Evolutionary conservation across 805 yeast genomes (phyloP), one percentile per base, ranked within the genome.

Genomic region (Yarrowia sp.): DNA sequence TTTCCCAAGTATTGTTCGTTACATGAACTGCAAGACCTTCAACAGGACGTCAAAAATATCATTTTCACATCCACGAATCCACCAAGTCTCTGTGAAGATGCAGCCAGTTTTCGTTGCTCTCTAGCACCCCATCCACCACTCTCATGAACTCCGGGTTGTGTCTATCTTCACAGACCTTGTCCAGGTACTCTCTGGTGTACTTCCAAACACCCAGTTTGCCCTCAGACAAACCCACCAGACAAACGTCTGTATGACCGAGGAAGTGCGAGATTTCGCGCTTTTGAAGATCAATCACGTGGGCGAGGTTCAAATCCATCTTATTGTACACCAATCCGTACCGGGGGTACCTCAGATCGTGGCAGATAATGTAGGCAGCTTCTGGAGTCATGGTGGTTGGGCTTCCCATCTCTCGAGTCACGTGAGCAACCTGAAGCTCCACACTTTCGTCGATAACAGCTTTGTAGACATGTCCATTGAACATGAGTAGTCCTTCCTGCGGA

Each of bases 161-260:
- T 32, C 14, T 3, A 38, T 49, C 53, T 12, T 32, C 53, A 15
- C 38, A 32, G 4, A 32, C 40, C 38, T 9, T 32, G 5, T 49
- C 53, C 22, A 49, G 11, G 15, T 49, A 49, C 22, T 49, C 53
- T 3, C 40, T 15, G 5, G 53, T 49, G n/a, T 49, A 49, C 53
- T 15, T 15, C 53, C 53, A 49, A n/a, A 49, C 14, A 7, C 12
- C 53, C 8, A 49, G 53, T 15, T 32, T 12, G 3, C 53, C 53
- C 15, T 49, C n/a, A 11, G 53, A 32, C 2, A 49, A 5, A 32
- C 53, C 53, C 3, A 49, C 53, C 15, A 49, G 22, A 32, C 19
- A 32, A 5, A 49, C 38, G 11, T 49, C 40, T 7, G 32, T 49
- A 10, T 26, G 12, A 8, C 19, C 40, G 14, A 49, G 9, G n/a